phyloP scores from a whole-genome alignment of 768 basidiomycete species.

The Boletales sp. region DNA sequence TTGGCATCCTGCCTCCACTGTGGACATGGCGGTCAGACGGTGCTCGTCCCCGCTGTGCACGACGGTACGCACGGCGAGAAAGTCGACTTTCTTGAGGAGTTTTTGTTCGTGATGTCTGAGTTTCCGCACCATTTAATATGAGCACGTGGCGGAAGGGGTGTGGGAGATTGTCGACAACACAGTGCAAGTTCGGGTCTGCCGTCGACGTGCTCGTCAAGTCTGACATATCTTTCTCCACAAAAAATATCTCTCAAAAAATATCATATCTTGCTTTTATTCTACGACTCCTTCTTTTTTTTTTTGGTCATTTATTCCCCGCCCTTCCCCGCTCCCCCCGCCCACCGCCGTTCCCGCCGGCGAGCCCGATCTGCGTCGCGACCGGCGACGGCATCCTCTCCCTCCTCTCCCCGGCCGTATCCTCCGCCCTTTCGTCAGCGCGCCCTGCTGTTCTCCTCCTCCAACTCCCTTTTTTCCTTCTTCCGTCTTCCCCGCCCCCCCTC shows the following conservation, averaged over 20 bases:
- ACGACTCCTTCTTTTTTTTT: not conserved
- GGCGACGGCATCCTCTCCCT: conserved; percentile 4
- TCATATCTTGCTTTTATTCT: conserved; percentile 26
- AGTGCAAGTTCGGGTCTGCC: conserved; percentile 25
- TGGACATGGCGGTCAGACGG: not conserved
- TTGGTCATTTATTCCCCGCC: conserved; percentile 10
- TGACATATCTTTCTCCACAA: conserved; percentile 25
- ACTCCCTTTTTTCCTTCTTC: conserved; percentile 2
- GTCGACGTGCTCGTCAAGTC: conserved; percentile 28
- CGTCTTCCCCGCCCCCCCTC: not conserved
- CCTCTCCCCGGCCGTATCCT: conserved; percentile 1
- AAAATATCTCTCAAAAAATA: conserved; percentile 21
- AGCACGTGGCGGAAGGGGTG: conserved; percentile 31
- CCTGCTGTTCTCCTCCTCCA: not conserved
- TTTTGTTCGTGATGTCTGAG: conserved; percentile 96
- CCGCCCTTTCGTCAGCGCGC: conserved; percentile 2
- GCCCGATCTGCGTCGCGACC: conserved; percentile 19
- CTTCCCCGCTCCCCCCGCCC: too few species aligned
- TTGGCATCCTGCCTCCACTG: conserved; percentile 98
- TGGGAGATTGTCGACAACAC: conserved; percentile 17
- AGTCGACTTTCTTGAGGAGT: conserved; percentile 94
- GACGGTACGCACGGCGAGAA: conserved; percentile 68
- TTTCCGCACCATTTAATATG: conserved; percentile 70
- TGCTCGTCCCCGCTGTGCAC: conserved; percentile 15
- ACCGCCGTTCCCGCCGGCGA: conserved; percentile 1